Percentiles rank a stretch among this genome's conserved stretches.
Conservation (phyloP, 495 filamentous ascomycete genomes). For the Talaromyces stipitatus region DNA sequence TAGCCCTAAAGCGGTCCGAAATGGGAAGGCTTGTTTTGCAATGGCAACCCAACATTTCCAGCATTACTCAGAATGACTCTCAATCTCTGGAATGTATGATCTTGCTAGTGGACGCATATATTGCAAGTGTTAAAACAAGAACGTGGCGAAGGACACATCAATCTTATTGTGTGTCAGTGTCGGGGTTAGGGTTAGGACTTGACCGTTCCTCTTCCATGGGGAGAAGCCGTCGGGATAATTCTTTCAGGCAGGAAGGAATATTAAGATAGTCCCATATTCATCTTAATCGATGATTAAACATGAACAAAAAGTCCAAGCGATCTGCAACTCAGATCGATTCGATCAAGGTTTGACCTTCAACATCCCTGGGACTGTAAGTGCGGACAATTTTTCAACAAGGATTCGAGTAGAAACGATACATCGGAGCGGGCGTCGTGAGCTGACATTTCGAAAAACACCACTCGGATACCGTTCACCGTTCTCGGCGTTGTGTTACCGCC, state of each 20-base stretch:
- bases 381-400: no score
- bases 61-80: neutral
- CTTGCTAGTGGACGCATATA: neutral
- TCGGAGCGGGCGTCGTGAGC: neutral
- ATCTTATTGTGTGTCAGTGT: neutral
- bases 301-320: neutral
- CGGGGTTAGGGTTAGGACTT: neutral
- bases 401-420: neutral
- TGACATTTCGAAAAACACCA: neutral
- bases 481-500: neutral
- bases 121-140: neutral
- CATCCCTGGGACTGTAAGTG: no score
- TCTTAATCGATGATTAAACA: no score
- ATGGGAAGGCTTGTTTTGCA: neutral
- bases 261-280: no score
- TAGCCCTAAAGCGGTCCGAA: neutral
- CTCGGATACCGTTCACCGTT: neutral
- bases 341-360: no score
- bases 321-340: no score
- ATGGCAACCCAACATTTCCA: neutral
- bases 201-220: no score
- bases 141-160: neutral
- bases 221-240: no score
- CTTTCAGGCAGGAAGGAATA: no score
- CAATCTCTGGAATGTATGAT: neutral